These are phyloP conservation scores for Ammopiptanthus mongolicus DNA, from an alignment of 306 rosid species.

Conservation along the genomic window DNA sequence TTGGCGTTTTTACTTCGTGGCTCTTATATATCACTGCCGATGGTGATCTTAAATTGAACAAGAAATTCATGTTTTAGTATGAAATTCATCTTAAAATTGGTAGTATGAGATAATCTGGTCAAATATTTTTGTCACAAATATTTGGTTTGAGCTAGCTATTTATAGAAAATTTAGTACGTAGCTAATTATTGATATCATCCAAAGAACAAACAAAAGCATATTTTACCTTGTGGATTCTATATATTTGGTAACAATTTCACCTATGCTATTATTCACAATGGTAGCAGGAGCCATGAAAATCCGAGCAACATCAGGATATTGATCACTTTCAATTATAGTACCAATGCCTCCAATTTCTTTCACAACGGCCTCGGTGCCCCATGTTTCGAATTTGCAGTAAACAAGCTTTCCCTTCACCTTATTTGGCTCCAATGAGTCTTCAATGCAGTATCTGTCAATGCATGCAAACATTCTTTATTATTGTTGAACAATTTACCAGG, in stretches of 20 bases:
- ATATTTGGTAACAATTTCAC: slow-evolving; percentile 36
- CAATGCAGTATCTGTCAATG: slow-evolving; percentile 30
- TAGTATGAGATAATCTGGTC: not conserved
- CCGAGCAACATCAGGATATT: slow-evolving; percentile 52
- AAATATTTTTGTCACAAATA: not conserved
- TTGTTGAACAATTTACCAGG: not conserved
- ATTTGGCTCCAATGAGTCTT: slow-evolving; percentile 39
- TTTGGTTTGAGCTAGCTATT: not conserved
- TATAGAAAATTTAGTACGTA: not conserved
- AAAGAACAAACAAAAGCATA: not conserved
- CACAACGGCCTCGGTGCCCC: slow-evolving; percentile 65
- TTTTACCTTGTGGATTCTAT: slow-evolving; percentile 59
- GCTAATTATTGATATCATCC: not conserved
- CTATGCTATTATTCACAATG: slow-evolving; percentile 41
- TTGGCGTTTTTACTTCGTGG: slow-evolving; percentile 22
- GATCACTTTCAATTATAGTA: slow-evolving; percentile 39
- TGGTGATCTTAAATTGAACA: slow-evolving; percentile 50
- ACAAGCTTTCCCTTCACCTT: slow-evolving; percentile 68
- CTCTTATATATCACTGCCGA: slow-evolving; percentile 62
- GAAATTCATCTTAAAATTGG: too few species aligned
- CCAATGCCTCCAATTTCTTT: slow-evolving; percentile 67
- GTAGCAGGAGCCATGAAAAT: slow-evolving; percentile 86
- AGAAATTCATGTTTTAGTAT: slow-evolving; percentile 26
- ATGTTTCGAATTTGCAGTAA: slow-evolving; percentile 39
- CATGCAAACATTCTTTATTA: not conserved